Evolutionary conservation across 2,329 filamentous ascomycete genomes (phyloP).

Genomic region (Pseudogymnoascus verrucosus): DNA sequence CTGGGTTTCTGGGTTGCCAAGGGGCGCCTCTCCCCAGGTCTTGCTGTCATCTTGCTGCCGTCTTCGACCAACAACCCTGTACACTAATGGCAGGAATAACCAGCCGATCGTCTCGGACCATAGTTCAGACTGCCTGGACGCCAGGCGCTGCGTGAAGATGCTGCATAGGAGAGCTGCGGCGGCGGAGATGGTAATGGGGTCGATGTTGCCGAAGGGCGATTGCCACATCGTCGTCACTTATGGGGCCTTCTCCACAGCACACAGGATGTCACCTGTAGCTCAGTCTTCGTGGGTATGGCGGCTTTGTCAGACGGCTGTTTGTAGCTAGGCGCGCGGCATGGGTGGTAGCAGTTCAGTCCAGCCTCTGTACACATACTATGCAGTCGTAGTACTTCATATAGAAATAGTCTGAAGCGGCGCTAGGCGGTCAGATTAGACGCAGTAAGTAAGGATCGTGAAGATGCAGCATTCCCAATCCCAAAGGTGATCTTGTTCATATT

Average conservation of each 20-base stretch:
- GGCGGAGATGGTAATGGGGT: slow-evolving; percentile 15
- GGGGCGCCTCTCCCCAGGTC: not conserved
- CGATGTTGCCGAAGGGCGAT: not conserved
- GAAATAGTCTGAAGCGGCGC: not conserved
- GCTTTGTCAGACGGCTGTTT: not conserved
- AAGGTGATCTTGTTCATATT: not conserved
- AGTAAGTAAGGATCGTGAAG: not conserved
- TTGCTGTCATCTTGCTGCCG: not conserved
- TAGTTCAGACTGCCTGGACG: slow-evolving; percentile 22
- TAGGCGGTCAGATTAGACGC: not conserved
- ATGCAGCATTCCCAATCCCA: not conserved
- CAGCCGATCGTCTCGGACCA: slow-evolving; percentile 30
- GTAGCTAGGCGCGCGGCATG: not conserved
- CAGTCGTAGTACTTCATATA: not conserved
- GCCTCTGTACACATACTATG: not conserved
- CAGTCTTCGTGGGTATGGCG: not conserved
- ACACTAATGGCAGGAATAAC: slow-evolving; percentile 24
- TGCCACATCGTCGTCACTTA: not conserved
- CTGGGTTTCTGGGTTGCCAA: not conserved
- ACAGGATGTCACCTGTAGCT: not conserved
- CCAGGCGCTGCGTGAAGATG: slow-evolving; percentile 17
- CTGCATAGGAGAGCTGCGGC: slow-evolving; percentile 24
- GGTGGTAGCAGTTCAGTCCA: not conserved
- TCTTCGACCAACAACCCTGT: slow-evolving; percentile 8
- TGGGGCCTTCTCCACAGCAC: not conserved